Conservation (phyloP, 768 basidiomycete genomes). For the Podaxis sp. region DNA sequence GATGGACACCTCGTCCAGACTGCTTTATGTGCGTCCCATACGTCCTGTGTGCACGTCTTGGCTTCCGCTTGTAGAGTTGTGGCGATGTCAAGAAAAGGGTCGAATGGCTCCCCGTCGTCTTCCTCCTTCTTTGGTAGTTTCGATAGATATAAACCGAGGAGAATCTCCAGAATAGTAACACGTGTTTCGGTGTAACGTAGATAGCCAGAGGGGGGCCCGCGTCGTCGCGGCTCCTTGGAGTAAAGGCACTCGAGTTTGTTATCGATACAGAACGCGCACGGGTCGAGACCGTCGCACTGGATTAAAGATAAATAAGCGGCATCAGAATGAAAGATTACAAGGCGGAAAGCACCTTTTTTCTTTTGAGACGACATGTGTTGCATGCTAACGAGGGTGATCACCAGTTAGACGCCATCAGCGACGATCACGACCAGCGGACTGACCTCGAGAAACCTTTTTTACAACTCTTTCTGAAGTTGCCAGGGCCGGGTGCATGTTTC, state of each 20-base stretch:
- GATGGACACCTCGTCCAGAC: conserved; percentile 24
- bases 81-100: conserved; percentile 19
- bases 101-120: neutral
- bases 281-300: conserved; percentile 31
- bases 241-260: conserved; percentile 29
- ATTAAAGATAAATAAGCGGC: conserved; percentile 1
- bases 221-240: conserved; percentile 28
- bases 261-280: conserved; percentile 29
- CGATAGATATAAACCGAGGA: conserved; percentile 26
- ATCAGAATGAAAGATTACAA: neutral
- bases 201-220: conserved; percentile 31
- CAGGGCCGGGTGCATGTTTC: conserved; percentile 18
- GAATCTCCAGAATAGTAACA: conserved; percentile 27
- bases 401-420: neutral
- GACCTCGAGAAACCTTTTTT: conserved; percentile 17
- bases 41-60: conserved; percentile 27
- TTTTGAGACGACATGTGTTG: conserved; percentile 31
- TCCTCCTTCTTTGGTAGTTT: conserved; percentile 16
- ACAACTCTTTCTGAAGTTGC: conserved; percentile 12
- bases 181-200: conserved; percentile 29
- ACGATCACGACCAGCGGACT: neutral
- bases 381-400: conserved; percentile 22
- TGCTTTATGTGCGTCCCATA: conserved; percentile 28
- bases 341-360: conserved; percentile 25
- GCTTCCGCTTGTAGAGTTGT: conserved; percentile 20